Conservation (phyloP, 2,329 filamentous ascomycete genomes). For the Fusarium albidum region DNA sequence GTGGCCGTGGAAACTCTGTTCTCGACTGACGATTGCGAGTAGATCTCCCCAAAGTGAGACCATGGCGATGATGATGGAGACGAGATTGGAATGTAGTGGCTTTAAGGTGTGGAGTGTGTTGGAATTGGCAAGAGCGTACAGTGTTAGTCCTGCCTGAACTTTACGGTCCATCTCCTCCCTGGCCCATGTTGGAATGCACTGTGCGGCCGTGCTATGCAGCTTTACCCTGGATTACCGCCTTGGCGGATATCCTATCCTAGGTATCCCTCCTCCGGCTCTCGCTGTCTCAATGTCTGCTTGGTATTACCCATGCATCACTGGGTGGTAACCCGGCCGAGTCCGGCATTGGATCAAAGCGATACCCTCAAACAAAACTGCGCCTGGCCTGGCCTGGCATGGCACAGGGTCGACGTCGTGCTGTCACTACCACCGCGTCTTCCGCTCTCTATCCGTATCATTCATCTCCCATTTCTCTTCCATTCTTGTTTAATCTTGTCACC, state of each 20-base stretch:
- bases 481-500: not conserved
- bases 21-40: conserved; percentile 1
- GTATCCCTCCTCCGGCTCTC: conserved; percentile 5
- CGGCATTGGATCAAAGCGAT: not conserved
- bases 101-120: conserved; percentile 1
- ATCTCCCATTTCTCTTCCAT: not conserved
- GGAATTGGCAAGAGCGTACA: not conserved
- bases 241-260: not conserved
- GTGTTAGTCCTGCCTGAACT: not conserved
- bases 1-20: not conserved
- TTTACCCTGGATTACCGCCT: not conserved
- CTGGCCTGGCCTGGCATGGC: conserved; percentile 16
- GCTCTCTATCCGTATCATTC: not conserved
- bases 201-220: not conserved
- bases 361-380: conserved; percentile 4
- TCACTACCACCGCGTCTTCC: not conserved
- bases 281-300: conserved; percentile 10
- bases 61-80: conserved; percentile 6
- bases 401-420: not conserved
- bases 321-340: not conserved
- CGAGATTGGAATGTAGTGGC: conserved; percentile 27
- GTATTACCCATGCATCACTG: not conserved
- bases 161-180: not conserved
- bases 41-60: not conserved
- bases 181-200: not conserved